Evolutionary conservation across 2,329 filamentous ascomycete species (phyloP).

Genomic region (Gremmenia infestans): DNA sequence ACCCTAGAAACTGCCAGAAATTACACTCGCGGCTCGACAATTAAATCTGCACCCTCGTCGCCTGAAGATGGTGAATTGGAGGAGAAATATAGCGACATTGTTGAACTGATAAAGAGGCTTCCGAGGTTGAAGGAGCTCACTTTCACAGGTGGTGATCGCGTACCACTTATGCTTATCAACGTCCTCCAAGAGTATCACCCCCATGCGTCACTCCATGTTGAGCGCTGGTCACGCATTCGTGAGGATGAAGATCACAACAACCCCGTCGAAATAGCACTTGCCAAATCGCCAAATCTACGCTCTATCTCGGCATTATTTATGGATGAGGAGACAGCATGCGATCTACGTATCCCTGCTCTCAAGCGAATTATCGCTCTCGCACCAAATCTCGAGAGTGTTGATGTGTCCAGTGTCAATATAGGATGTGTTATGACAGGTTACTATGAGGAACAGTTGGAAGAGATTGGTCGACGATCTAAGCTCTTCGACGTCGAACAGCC

Average conservation of each 20-base stretch:
- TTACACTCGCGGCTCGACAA: neutral
- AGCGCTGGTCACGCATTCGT: neutral
- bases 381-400: neutral
- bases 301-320: neutral
- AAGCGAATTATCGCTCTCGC: neutral
- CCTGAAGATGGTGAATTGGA: too few relatives aligned
- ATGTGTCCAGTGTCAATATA: neutral
- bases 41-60: neutral
- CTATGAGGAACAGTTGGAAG: neutral
- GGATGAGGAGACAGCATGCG: neutral
- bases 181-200: neutral
- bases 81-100: neutral
- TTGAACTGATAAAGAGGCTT: neutral
- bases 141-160: neutral
- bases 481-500: neutral
- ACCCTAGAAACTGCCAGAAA: neutral
- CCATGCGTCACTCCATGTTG: neutral
- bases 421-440: neutral
- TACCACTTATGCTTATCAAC: neutral
- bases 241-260: neutral
- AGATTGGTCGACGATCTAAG: neutral
- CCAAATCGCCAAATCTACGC: conserved; percentile 1
- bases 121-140: neutral
- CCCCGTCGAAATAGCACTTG: conserved; percentile 1
- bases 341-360: neutral